Conservation (phyloP, 139 green algal genomes). For the Chlamydomonas eustigma region DNA sequence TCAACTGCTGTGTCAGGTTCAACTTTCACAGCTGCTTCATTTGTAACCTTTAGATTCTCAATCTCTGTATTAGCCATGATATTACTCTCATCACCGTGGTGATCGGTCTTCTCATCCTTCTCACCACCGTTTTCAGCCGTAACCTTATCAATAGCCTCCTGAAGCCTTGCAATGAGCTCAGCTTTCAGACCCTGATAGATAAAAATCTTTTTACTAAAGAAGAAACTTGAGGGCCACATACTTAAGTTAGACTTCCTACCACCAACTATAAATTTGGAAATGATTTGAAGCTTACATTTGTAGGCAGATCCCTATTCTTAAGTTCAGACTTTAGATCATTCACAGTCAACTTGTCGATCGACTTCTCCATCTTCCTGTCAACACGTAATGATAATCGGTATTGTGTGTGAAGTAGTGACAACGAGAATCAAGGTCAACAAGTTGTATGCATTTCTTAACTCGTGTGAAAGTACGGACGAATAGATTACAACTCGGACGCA, state of each 20-base stretch:
- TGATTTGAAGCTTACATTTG: not conserved
- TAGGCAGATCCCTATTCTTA: not conserved
- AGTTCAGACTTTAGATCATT: slow-evolving; percentile 5
- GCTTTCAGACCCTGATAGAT: slow-evolving; percentile 29
- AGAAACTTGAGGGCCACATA: too few species aligned
- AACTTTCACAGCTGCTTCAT: not conserved
- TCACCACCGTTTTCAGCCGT: not conserved
- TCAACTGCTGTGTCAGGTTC: slow-evolving; percentile 4
- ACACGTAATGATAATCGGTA: not conserved
- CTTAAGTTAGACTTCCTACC: too few species aligned
- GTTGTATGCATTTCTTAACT: too few species aligned
- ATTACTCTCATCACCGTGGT: not conserved
- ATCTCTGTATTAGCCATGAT: too few species aligned
- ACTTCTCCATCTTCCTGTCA: not conserved
- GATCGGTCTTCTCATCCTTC: not conserved
- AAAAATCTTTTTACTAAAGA: too few species aligned
- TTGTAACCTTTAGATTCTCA: too few species aligned
- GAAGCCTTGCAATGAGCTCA: slow-evolving; percentile 19
- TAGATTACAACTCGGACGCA: too few species aligned
- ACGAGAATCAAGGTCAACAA: too few species aligned
- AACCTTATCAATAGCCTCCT: slow-evolving; percentile 7
- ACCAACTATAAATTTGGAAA: too few species aligned
- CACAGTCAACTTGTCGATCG: slow-evolving; percentile 13
- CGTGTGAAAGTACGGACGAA: too few species aligned
- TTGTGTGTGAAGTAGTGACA: too few species aligned